Percentiles rank a stretch among this genome's conserved stretches.
Evolutionary conservation across 2,329 filamentous ascomycete species (phyloP).

Genomic region (Exophiala calicioides): DNA sequence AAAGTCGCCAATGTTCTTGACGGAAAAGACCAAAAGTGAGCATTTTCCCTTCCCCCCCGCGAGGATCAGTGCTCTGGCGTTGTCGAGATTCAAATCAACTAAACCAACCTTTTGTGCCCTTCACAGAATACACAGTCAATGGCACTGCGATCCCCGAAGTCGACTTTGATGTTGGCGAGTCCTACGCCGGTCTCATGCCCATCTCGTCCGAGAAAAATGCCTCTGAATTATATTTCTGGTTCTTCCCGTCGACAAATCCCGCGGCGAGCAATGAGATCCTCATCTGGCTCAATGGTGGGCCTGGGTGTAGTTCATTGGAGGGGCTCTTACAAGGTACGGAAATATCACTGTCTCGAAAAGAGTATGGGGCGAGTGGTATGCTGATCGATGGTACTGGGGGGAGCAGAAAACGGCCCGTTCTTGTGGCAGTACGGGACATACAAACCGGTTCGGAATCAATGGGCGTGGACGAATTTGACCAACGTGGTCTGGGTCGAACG

Average conservation of each 20-base stretch:
- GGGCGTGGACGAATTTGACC: slow-evolving; percentile 73
- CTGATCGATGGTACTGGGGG: slow-evolving; percentile 55
- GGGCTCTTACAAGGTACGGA: slow-evolving; percentile 43
- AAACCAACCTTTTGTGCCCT: too few relatives aligned
- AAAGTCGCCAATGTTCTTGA: slow-evolving; percentile 21
- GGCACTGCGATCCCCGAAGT: slow-evolving; percentile 68
- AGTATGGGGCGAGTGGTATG: slow-evolving; percentile 75
- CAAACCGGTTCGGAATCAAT: slow-evolving; percentile 42
- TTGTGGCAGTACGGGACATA: slow-evolving; percentile 36
- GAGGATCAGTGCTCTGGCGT: too few relatives aligned
- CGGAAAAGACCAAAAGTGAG: slow-evolving; percentile 25
- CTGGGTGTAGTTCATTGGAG: slow-evolving; percentile 86
- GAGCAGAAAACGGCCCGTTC: slow-evolving; percentile 38
- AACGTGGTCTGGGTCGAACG: slow-evolving; percentile 75
- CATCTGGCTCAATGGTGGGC: slow-evolving; percentile 76
- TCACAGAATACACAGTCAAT: slow-evolving; percentile 67
- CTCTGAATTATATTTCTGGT: slow-evolving; percentile 52
- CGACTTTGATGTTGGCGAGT: slow-evolving; percentile 57
- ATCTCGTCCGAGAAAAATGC: slow-evolving; percentile 50
- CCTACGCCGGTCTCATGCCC: slow-evolving; percentile 54
- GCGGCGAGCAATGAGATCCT: slow-evolving; percentile 46
- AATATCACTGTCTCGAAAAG: too few relatives aligned
- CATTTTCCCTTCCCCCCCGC: too few relatives aligned
- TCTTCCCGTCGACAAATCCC: slow-evolving; percentile 50
- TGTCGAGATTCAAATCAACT: too few relatives aligned